Conservation (phyloP, 1,139 yeast genomes). For the Geotrichum australiense region DNA sequence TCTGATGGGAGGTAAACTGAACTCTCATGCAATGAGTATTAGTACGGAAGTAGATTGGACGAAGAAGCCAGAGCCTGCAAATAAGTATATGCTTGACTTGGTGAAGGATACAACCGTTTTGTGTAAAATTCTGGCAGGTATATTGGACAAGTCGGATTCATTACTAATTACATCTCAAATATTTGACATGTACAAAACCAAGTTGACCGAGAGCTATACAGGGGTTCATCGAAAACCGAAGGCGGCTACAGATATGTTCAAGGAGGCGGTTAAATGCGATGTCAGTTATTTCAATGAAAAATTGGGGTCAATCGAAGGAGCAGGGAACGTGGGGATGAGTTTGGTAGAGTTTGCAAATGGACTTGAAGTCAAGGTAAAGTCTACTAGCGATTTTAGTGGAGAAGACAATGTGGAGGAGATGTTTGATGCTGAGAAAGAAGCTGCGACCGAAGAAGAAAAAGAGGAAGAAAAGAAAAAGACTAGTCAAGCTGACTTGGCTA, state of each 20-base stretch:
- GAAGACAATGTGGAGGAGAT: constrained; percentile 14
- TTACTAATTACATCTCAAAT: constrained; percentile 32
- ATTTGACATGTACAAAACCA: constrained; percentile 52
- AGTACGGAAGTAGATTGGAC: constrained; percentile 46
- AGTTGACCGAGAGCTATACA: constrained; percentile 49
- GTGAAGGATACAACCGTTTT: constrained; percentile 63
- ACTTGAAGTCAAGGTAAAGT: constrained; percentile 10
- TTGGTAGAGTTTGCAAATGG: constrained; percentile 60
- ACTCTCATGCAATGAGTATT: constrained; percentile 33
- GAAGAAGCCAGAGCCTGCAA: constrained; percentile 33
- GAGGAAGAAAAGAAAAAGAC: constrained; percentile 14
- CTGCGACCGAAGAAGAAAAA: constrained; percentile 8
- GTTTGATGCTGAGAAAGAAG: constrained; percentile 13
- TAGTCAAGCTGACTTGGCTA: constrained; percentile 5
- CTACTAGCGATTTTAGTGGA: too few species aligned
- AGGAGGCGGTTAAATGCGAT: constrained; percentile 46
- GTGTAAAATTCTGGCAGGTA: constrained; percentile 39
- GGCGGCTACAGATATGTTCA: not conserved
- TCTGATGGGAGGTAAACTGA: constrained; percentile 61
- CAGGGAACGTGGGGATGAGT: constrained; percentile 59
- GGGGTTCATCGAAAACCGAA: constrained; percentile 30
- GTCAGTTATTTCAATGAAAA: constrained; percentile 60
- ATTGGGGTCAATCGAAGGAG: constrained; percentile 52
- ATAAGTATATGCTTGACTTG: constrained; percentile 57
- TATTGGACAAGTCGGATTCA: constrained; percentile 2